A percentile compares a stretch with the other conserved stretches of the same genome.
phyloP scores from a whole-genome alignment of 441 rosid species.

The Omphalea diandra region DNA sequence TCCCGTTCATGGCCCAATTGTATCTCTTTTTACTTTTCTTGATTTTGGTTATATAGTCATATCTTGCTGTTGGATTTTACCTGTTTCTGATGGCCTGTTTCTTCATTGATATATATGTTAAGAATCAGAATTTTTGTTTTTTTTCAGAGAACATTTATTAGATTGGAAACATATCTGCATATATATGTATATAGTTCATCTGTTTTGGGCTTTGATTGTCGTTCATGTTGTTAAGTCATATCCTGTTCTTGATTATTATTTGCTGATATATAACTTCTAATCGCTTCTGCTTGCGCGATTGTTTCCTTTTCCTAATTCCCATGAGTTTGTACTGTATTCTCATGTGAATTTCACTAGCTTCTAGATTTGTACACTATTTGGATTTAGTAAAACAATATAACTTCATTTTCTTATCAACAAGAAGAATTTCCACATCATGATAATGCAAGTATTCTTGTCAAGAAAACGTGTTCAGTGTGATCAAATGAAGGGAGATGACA shows the following conservation, averaged over 20 bases:
- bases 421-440: background rate
- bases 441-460: background rate
- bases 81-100: background rate
- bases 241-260: background rate
- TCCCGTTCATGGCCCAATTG: conserved; percentile 78
- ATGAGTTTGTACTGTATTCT: background rate
- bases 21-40: conserved; percentile 28
- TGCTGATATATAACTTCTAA: background rate
- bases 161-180: too few relatives aligned
- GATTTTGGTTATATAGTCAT: too few relatives aligned
- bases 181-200: too few relatives aligned
- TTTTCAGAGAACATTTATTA: too few relatives aligned
- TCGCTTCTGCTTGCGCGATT: background rate
- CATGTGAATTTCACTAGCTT: background rate
- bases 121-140: background rate
- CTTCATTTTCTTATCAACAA: background rate
- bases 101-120: background rate
- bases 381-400: background rate
- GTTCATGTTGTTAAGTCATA: background rate
- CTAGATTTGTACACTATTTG: background rate
- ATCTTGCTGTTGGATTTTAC: background rate
- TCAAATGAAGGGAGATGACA: background rate
- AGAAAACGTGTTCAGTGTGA: background rate
- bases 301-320: background rate
- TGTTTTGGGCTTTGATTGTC: background rate